Conservation (phyloP, 495 filamentous ascomycete species). For the Penicillium arizonense region DNA sequence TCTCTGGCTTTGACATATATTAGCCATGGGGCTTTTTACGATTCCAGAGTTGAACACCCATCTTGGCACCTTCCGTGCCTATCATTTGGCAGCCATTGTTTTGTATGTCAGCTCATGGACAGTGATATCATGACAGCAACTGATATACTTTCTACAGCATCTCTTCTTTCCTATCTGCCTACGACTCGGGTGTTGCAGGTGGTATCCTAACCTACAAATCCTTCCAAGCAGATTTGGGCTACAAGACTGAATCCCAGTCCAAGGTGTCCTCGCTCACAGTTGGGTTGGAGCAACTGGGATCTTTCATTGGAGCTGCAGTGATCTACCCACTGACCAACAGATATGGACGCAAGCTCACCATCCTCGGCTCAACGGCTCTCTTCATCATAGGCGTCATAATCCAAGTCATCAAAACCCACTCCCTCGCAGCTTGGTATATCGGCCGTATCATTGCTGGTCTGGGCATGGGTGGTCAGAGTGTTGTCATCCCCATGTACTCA, state of each 20-base stretch:
- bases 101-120: slow-evolving; percentile 11
- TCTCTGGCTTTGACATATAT: too few species aligned
- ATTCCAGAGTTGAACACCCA: slow-evolving; percentile 25
- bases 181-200: slow-evolving; percentile 37
- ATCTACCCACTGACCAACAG: slow-evolving; percentile 47
- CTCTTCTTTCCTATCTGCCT: slow-evolving; percentile 36
- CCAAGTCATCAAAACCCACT: slow-evolving; percentile 42
- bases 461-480: slow-evolving; percentile 55
- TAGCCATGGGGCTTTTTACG: slow-evolving; percentile 15
- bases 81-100: slow-evolving; percentile 24
- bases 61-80: slow-evolving; percentile 21
- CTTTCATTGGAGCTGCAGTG: slow-evolving; percentile 42
- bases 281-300: slow-evolving; percentile 44
- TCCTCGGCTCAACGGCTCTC: slow-evolving; percentile 41
- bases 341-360: slow-evolving; percentile 42
- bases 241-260: slow-evolving; percentile 9
- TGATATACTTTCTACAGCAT: slow-evolving; percentile 2
- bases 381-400: slow-evolving; percentile 48
- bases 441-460: slow-evolving; percentile 54
- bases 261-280: slow-evolving; percentile 43
- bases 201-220: slow-evolving; percentile 32
- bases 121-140: not conserved
- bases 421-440: slow-evolving; percentile 41
- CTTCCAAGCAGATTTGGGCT: too few species aligned
- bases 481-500: slow-evolving; percentile 56